phyloP scores from a whole-genome alignment of 805 yeast genomes.

The Cyberlindnera maclurae region DNA sequence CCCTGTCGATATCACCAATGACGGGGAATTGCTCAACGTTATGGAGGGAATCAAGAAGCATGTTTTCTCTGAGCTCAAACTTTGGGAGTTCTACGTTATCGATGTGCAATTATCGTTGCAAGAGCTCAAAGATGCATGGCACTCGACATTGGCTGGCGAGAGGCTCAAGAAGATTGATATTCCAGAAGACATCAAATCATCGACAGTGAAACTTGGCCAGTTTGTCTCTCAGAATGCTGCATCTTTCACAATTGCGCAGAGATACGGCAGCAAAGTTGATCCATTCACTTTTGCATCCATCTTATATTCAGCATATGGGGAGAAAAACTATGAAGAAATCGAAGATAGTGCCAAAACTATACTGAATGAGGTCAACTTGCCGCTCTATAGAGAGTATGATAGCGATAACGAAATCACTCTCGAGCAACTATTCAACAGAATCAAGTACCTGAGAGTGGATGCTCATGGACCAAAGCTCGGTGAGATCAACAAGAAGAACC shows the following conservation, averaged over 20 bases:
- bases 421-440: conserved; percentile 68
- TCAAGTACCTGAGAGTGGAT: conserved; percentile 69
- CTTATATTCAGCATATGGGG: conserved; percentile 31
- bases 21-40: conserved; percentile 49
- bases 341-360: conserved; percentile 40
- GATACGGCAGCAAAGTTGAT: conserved; percentile 48
- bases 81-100: conserved; percentile 88
- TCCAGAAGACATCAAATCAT: conserved; percentile 35
- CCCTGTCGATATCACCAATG: conserved; percentile 46
- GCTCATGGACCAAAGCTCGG: conserved; percentile 79
- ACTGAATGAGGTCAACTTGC: conserved; percentile 71
- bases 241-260: conserved; percentile 36
- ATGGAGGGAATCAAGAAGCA: conserved; percentile 63
- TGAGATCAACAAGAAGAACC: conserved; percentile 44
- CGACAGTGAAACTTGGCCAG: conserved; percentile 38
- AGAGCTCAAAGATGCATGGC: conserved; percentile 34
- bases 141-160: conserved; percentile 4
- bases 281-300: conserved; percentile 44
- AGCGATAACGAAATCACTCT: conserved; percentile 60
- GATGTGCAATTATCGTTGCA: conserved; percentile 40
- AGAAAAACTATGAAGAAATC: conserved; percentile 22
- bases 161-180: conserved; percentile 30
- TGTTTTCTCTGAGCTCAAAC: conserved; percentile 56
- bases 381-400: conserved; percentile 68
- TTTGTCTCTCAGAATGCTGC: conserved; percentile 38